Evolutionary conservation across 2,329 filamentous ascomycete genomes (phyloP).

Genomic region (Scopulariopsis brevicaulis): DNA sequence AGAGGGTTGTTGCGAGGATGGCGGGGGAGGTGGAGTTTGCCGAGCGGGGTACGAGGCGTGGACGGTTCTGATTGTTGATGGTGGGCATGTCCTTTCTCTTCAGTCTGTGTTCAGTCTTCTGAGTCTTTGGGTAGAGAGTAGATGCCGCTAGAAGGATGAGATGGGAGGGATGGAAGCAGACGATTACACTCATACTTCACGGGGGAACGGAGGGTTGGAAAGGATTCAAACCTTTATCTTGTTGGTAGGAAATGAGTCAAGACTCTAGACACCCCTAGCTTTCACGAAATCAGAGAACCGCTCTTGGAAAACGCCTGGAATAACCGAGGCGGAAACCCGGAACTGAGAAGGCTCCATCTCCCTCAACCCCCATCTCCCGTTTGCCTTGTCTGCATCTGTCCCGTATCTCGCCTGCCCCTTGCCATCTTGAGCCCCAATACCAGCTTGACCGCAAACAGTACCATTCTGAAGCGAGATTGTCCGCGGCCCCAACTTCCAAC

Average conservation of each 20-base stretch:
- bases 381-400: background rate
- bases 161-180: background rate
- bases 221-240: background rate
- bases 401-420: too few relatives aligned
- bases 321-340: background rate
- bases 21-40: background rate
- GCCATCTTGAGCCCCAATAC: too few relatives aligned
- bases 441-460: too few relatives aligned
- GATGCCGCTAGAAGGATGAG: background rate
- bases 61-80: background rate
- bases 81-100: background rate
- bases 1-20: background rate
- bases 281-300: background rate
- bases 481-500: too few relatives aligned
- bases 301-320: background rate
- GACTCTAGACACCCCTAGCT: background rate
- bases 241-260: background rate
- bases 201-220: background rate
- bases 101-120: background rate
- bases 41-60: background rate
- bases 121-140: background rate
- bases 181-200: too few relatives aligned
- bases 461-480: too few relatives aligned
- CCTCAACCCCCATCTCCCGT: background rate
- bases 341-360: background rate